Base-by-base conservation (phyloP, 306 rosid species). In the peach (Prunus persica) region DNA sequence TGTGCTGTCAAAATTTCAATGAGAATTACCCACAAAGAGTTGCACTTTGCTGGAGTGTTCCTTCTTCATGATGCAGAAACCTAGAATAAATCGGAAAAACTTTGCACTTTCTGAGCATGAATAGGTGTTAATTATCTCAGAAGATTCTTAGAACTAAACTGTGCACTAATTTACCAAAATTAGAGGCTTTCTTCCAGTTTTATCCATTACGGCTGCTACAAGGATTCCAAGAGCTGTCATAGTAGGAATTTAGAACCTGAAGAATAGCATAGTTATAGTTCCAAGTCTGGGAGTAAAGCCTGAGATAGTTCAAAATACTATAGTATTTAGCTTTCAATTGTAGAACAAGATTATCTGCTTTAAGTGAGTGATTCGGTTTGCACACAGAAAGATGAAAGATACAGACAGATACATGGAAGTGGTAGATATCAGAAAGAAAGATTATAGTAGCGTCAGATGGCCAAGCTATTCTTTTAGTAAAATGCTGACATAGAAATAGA, bases 171-270 rank as follows among this genome's bases (percentile, higher is more conserved):
- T 70, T 88, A 89, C 98, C 89, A 95, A 66, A 69, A 90, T 72
- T 24, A 95, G 88, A 73, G 96, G 97, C 85, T 92, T 95, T 85
- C 96, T 89, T 80, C 96, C 97, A 14, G 85, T 85, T 77, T 27
- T 86, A 83, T 95, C 98, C 69, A 92, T 76, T 28, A 95, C 74
- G n/a, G 68, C 79, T 60, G 90, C 93, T 68, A 14, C 3, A 19
- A n/a, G 38, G 24, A 46, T 64, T 62, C 25, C 57, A 54, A 15
- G 78, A 47, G 83, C 22, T 80, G 47, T 47, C 43, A 46, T 16
- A 50, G 65, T 67, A 73, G 25, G 81, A 63, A 74, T 61, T 19
- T 74, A 58, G 77, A 78, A 92, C 98, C 95, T 92, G 97, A 84
- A 88, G 83, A 77, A 84, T 64, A 65, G 97, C 96, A 67, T 84